Conservation (phyloP, 805 yeast species). For the Schizosaccharomyces octosporus region DNA sequence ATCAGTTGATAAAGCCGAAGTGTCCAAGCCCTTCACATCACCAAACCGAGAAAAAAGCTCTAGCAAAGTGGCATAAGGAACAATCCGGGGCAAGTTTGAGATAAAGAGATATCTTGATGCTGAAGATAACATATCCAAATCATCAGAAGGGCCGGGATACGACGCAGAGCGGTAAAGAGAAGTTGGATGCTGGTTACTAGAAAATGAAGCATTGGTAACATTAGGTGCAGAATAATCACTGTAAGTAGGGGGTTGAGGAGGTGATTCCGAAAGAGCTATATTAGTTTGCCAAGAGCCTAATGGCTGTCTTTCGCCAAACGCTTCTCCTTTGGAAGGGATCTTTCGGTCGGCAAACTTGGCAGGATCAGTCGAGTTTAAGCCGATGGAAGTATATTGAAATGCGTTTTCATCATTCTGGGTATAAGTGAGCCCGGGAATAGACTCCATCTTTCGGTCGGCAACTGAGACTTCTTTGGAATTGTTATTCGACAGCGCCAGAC, state of each 20-base stretch:
- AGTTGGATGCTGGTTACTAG: not conserved
- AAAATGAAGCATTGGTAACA: not conserved
- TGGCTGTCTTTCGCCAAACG: not conserved
- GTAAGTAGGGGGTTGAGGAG: not conserved
- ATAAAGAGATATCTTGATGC: conserved; percentile 4
- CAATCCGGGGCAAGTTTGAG: conserved; percentile 4
- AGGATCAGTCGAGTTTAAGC: not conserved
- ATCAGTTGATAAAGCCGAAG: conserved; percentile 1
- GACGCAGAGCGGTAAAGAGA: not conserved
- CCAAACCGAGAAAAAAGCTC: conserved; percentile 4
- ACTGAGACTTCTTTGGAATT: not conserved
- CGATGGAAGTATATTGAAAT: not conserved
- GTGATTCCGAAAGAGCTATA: not conserved
- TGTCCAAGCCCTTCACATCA: not conserved
- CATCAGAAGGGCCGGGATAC: not conserved
- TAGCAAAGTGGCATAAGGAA: conserved; percentile 4
- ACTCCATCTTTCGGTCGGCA: not conserved
- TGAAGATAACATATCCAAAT: not conserved
- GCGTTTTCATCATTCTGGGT: not conserved
- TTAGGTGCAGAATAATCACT: not conserved
- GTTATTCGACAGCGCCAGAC: not conserved
- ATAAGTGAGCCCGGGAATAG: no score
- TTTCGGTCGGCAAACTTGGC: not conserved
- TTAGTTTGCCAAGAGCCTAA: not conserved
- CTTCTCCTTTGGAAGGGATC: not conserved